Conservation (phyloP, 1,284 basidiomycete species). For the Tetrapyrgos nigripes region DNA sequence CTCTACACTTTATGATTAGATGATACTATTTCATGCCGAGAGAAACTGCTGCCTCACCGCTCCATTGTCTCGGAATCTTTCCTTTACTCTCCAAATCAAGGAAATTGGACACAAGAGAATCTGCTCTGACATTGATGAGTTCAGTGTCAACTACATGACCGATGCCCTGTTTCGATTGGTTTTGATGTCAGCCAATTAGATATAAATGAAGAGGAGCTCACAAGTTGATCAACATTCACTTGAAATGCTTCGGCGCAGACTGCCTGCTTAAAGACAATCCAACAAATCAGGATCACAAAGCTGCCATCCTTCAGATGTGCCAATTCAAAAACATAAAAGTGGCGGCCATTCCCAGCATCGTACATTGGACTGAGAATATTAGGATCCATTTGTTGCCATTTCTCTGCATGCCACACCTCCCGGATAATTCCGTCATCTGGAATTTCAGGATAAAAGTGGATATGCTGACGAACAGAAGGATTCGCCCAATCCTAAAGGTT, state of each 20-base stretch:
- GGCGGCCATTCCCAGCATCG: neutral
- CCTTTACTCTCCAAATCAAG: neutral
- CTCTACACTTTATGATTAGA: neutral
- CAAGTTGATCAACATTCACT: neutral
- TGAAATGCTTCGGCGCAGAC: neutral
- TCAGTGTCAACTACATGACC: neutral
- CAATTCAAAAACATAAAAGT: conserved; percentile 1
- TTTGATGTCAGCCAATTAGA: neutral
- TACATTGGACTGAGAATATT: neutral
- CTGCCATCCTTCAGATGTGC: neutral
- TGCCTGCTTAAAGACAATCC: neutral
- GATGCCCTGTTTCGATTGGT: neutral
- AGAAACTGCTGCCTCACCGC: neutral
- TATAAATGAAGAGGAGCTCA: neutral
- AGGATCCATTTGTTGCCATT: neutral
- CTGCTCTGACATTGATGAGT: neutral
- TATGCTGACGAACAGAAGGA: neutral
- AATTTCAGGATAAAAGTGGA: conserved; percentile 8
- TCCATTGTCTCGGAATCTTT: neutral
- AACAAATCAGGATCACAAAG: neutral
- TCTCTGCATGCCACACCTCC: conserved; percentile 9
- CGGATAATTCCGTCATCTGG: neutral
- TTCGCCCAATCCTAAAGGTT: conserved; percentile 5
- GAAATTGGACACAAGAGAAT: neutral
- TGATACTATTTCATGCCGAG: neutral